Evolutionary conservation across 2,329 filamentous ascomycete genomes (phyloP).

Genomic region (Penicillium sp.): DNA sequence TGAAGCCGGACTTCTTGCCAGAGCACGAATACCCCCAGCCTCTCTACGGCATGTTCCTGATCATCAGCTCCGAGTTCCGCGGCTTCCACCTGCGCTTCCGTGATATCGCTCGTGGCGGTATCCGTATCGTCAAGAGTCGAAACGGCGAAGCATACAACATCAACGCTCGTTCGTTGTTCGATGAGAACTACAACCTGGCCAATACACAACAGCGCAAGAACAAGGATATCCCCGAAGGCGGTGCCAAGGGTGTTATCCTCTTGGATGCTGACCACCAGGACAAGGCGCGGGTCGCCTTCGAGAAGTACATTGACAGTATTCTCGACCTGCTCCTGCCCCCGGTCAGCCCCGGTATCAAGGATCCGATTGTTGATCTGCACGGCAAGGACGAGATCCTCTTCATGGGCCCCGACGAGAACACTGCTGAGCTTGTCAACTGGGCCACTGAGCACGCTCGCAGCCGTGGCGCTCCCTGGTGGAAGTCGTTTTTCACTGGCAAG

Average conservation of each 20-base stretch:
- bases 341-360: conserved; percentile 91
- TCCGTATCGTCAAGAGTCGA: conserved; percentile 95
- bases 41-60: conserved; percentile 95
- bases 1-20: conserved; percentile 73
- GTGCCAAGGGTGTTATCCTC: conserved; percentile 93
- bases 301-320: conserved; percentile 99
- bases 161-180: conserved; percentile 91
- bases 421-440: conserved; percentile 93
- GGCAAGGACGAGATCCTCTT: conserved; percentile 95
- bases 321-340: conserved; percentile 86
- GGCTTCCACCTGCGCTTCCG: conserved; percentile 97
- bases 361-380: conserved; percentile 91
- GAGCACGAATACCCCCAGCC: conserved; percentile 85
- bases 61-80: conserved; percentile 91
- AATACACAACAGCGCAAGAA: conserved; percentile 99
- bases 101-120: conserved; percentile 91
- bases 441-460: conserved; percentile 87
- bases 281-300: conserved; percentile 82
- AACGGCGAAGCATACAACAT: conserved; percentile 93
- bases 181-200: conserved; percentile 96
- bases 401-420: conserved; percentile 98
- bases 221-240: conserved; percentile 97
- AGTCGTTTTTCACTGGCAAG: conserved; percentile 99
- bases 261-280: conserved; percentile 91
- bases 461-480: conserved; percentile 94